phyloP scores from a whole-genome alignment of 176 grass and related monocot genomes.

The Pontederia crassipes region DNA sequence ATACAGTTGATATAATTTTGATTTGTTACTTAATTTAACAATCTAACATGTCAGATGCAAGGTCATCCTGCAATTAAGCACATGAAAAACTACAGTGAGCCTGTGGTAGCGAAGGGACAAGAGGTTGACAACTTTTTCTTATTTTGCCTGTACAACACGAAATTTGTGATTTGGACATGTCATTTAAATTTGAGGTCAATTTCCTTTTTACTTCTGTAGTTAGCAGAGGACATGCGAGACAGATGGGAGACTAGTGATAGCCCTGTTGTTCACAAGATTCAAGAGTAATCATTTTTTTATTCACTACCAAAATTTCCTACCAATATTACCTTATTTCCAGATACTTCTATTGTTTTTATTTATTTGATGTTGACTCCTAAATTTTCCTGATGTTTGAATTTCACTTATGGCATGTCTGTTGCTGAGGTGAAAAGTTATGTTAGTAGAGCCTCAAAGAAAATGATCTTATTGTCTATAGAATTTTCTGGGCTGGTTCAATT shows the following conservation, averaged over 20 bases:
- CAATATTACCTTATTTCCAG: background rate
- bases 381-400: background rate
- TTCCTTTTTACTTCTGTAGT: constrained; percentile 13
- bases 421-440: no score
- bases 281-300: constrained; percentile 39
- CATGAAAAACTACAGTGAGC: constrained; percentile 12
- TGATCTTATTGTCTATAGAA: no score
- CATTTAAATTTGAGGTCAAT: background rate
- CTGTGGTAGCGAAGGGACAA: constrained; percentile 21
- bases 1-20: background rate
- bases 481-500: no score
- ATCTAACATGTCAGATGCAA: constrained; percentile 23
- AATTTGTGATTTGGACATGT: background rate
- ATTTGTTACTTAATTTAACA: background rate
- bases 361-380: background rate
- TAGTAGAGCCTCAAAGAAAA: no score
- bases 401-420: background rate
- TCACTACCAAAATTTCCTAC: constrained; percentile 1
- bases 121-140: constrained; percentile 14
- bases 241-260: constrained; percentile 94
- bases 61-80: constrained; percentile 19
- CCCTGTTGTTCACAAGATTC: constrained; percentile 47
- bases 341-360: background rate
- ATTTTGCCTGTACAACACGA: background rate
- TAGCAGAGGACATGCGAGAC: constrained; percentile 89